Base-by-base conservation (phyloP, 2,329 filamentous ascomycete genomes). In the Sporothrix schenckii region DNA sequence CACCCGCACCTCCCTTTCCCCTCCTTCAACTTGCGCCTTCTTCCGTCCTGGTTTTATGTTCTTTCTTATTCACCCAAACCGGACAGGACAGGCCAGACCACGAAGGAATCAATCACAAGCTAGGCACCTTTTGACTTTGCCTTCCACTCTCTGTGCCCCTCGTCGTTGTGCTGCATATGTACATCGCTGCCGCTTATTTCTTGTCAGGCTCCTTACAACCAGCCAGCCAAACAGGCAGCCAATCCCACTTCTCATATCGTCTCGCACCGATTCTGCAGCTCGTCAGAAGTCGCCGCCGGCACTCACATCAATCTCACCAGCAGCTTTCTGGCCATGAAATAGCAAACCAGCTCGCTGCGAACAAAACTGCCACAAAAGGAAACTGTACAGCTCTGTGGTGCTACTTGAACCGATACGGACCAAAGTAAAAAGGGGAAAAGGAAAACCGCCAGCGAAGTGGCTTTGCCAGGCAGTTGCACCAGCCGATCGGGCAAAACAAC, bases 31-130 rank as follows among this genome's bases (percentile, higher is more conserved):
- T n/a, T 39, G 14, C n/a, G n/a, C 34, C 11, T 61, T 30, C 11
- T 61, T 30, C 27, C 27, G 27, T 30, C 27, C 27, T 30, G 27
- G 2, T 30, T 30, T 30, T 30, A 30, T 30, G 27, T 30, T 30
- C 27, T 30, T 30, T 30, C 27, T 30, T 30, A 60, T 41, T 60
- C 34, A 60, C n/a, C 30, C 56, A 60, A 14, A 60, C 52, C 13
- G 52, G 13, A n/a, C 61, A 66, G 50, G 27, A 30, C 27, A 30
- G 27, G 27, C 27, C 44, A 39, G 54, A 21, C 67, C 30, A 54
- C 44, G 58, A 54, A 69, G 68, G 68, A 69, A 54, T 47, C 58
- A 49, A 69, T 53, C 67, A 61, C 67, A 53, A 69, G 67, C 67
- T 52, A 44, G 19, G 56, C 61, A 52, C 47, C 61, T 21, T 66